A percentile compares a stretch with the other conserved stretches of the same genome.
Evolutionary conservation across 805 yeast species (phyloP).

Genomic region (Saccharomycopsis amapae): DNA sequence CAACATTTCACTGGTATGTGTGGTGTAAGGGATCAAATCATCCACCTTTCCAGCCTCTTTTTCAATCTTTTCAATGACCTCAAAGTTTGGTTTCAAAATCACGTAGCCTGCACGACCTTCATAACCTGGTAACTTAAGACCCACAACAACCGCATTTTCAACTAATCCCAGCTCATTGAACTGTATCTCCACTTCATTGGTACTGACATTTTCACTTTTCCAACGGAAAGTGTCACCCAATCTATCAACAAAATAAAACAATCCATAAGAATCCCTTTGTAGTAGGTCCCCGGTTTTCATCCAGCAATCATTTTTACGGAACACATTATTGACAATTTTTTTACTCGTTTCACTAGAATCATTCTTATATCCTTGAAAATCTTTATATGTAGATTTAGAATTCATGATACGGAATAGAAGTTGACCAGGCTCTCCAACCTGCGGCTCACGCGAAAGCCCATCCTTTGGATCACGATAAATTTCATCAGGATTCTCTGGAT

Average conservation of each 20-base stretch:
- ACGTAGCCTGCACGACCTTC: conserved; percentile 96
- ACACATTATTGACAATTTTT: conserved; percentile 67
- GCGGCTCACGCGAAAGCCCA: conserved; percentile 55
- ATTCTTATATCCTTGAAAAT: conserved; percentile 87
- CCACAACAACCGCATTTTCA: conserved; percentile 77
- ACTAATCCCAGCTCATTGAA: conserved; percentile 37
- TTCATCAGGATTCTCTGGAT: conserved; percentile 68
- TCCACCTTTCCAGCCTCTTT: too few species aligned
- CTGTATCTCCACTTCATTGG: conserved; percentile 86
- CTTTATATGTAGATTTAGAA: conserved; percentile 54
- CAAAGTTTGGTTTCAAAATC: conserved; percentile 55
- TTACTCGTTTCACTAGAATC: conserved; percentile 72
- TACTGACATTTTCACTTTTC: conserved; percentile 93
- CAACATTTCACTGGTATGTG: background rate
- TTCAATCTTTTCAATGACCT: too few species aligned
- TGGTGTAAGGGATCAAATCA: too few species aligned
- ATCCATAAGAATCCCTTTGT: conserved; percentile 56
- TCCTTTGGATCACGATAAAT: conserved; percentile 60
- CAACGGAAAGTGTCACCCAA: conserved; percentile 94
- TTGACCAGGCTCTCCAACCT: conserved; percentile 73
- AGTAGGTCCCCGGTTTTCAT: conserved; percentile 83
- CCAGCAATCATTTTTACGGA: conserved; percentile 85
- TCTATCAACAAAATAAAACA: conserved; percentile 81
- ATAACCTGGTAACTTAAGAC: conserved; percentile 74
- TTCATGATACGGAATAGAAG: conserved; percentile 67